Conservation (phyloP, 306 rosid species). For the Cucurbita ficifolia region DNA sequence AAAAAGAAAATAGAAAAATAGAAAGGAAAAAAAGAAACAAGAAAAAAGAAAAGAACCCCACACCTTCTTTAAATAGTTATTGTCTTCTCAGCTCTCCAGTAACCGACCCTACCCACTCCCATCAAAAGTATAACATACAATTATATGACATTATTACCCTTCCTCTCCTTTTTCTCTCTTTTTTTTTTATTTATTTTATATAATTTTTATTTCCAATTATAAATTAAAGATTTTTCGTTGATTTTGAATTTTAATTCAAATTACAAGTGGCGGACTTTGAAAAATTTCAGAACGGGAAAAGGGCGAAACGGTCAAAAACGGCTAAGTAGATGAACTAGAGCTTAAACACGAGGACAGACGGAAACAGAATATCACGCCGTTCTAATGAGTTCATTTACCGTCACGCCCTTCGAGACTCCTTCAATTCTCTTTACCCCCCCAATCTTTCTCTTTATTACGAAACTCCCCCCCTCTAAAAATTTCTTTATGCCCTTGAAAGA, state of each 20-base stretch:
- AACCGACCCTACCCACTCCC: slow-evolving; percentile 25
- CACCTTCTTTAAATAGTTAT: slow-evolving; percentile 9
- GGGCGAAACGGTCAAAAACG: background rate
- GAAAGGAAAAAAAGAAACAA: background rate
- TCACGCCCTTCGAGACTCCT: slow-evolving; percentile 7
- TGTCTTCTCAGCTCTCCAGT: slow-evolving; percentile 10
- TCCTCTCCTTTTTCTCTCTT: too few species aligned
- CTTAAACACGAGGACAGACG: background rate
- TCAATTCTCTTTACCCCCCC: background rate
- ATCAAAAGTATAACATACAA: background rate
- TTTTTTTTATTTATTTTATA: too few species aligned
- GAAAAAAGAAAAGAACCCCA: slow-evolving; percentile 16
- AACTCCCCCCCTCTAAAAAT: background rate
- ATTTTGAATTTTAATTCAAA: background rate
- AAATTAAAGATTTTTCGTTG: background rate
- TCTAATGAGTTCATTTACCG: slow-evolving; percentile 12
- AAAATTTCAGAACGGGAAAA: background rate
- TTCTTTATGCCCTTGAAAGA: too few species aligned
- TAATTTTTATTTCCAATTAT: background rate
- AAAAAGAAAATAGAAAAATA: background rate
- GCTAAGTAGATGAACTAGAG: background rate
- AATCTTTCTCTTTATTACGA: background rate
- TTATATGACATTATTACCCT: background rate
- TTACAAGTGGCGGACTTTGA: background rate
- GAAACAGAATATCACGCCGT: slow-evolving; percentile 25